phyloP scores from a whole-genome alignment of 202 grass and related monocot genomes.

The Panicum virgatum region DNA sequence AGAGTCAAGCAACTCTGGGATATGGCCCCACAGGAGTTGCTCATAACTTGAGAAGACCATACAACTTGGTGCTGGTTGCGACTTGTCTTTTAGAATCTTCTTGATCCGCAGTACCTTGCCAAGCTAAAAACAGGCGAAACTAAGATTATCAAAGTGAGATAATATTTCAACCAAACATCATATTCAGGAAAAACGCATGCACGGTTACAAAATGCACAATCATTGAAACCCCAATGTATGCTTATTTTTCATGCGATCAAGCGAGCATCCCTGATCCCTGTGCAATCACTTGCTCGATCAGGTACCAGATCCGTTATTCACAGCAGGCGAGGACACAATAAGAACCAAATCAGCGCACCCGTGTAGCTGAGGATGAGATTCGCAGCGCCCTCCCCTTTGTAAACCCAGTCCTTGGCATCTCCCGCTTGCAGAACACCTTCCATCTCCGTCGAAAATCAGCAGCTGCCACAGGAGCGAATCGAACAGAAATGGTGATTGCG shows the following conservation, averaged over 20 bases:
- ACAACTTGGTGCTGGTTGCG: constrained; percentile 38
- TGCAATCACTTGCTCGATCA: not conserved
- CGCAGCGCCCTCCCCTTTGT: constrained; percentile 92
- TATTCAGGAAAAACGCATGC: not conserved
- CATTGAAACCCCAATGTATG: not conserved
- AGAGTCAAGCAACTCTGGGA: constrained; percentile 62
- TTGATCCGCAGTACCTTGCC: constrained; percentile 86
- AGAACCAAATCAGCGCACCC: constrained; percentile 33
- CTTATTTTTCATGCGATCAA: not conserved
- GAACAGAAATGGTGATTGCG: not conserved
- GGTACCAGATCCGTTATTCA: not conserved
- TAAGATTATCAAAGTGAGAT: not conserved
- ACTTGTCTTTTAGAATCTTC: constrained; percentile 62
- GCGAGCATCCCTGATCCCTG: not conserved
- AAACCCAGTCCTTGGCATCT: constrained; percentile 77
- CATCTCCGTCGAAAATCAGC: constrained; percentile 42
- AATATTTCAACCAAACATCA: constrained; percentile 1
- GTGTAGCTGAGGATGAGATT: constrained; percentile 85
- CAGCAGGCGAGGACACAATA: not conserved
- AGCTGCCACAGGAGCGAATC: not conserved
- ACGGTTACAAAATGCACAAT: not conserved
- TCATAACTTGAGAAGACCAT: constrained; percentile 70
- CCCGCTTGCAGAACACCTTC: constrained; percentile 44
- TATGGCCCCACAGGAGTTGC: constrained; percentile 67
- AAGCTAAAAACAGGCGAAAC: constrained; percentile 52